These are phyloP conservation scores for Pelargonium myrrhifolium DNA, from an alignment of 441 rosid genomes.

Conservation along the genomic window DNA sequence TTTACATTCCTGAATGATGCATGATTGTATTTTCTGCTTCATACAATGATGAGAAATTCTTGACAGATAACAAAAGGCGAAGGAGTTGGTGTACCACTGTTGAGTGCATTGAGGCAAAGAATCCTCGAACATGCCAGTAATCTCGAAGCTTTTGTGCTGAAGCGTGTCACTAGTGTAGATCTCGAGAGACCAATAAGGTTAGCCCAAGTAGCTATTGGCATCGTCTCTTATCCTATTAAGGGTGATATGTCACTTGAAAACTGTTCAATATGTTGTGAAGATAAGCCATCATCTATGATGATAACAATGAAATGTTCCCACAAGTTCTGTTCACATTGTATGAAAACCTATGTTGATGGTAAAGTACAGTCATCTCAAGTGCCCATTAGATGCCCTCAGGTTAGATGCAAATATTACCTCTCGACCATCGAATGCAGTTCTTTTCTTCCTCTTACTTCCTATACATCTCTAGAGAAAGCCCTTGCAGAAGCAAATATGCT, in stretches of 20 bases:
- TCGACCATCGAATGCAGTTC: slow-evolving; percentile 51
- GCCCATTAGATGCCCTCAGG: slow-evolving; percentile 82
- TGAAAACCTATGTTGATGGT: slow-evolving; percentile 76
- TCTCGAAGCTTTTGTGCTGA: slow-evolving; percentile 59
- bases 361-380: slow-evolving; percentile 66
- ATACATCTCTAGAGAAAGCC: slow-evolving; percentile 47
- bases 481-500: slow-evolving; percentile 54
- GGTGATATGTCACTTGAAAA: slow-evolving; percentile 39
- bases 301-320: slow-evolving; percentile 70
- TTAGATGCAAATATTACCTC: slow-evolving; percentile 66
- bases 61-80: slow-evolving; percentile 56
- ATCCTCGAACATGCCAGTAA: slow-evolving; percentile 50
- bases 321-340: slow-evolving; percentile 86
- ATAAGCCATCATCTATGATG: slow-evolving; percentile 65
- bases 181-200: slow-evolving; percentile 51
- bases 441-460: slow-evolving; percentile 62
- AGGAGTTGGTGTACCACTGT: slow-evolving; percentile 51
- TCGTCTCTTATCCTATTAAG: slow-evolving; percentile 40
- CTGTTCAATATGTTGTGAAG: slow-evolving; percentile 85
- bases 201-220: slow-evolving; percentile 76
- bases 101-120: slow-evolving; percentile 68
- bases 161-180: slow-evolving; percentile 45
- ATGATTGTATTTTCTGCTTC: background rate
- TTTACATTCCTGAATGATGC: too few species aligned
- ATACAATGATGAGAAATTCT: slow-evolving; percentile 16